Percentiles rank a stretch among this genome's conserved stretches.
Evolutionary conservation across 2,329 filamentous ascomycete genomes (phyloP).

Genomic region (Geosmithia morbida): DNA sequence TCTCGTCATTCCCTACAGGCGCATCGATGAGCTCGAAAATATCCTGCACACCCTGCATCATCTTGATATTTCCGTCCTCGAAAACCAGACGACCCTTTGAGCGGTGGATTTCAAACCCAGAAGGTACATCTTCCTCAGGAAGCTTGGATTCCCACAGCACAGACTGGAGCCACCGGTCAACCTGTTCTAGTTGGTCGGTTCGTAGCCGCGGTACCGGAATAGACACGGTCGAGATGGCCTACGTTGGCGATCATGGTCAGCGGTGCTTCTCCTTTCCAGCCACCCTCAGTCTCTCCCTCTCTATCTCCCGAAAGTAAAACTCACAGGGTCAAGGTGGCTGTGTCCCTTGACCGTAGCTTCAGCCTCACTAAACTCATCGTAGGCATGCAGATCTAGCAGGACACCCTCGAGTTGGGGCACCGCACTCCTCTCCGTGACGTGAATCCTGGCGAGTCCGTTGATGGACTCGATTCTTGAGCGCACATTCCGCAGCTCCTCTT

Average conservation of each 20-base stretch:
- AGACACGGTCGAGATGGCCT: slow-evolving; percentile 76
- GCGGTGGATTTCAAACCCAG: slow-evolving; percentile 66
- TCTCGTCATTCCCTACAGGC: slow-evolving; percentile 15
- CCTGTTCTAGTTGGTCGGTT: slow-evolving; percentile 37
- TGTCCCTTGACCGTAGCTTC: slow-evolving; percentile 66
- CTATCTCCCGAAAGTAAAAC: slow-evolving; percentile 10
- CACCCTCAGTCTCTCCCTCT: neutral
- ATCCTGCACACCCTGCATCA: slow-evolving; percentile 85
- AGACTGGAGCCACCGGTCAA: slow-evolving; percentile 73
- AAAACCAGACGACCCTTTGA: slow-evolving; percentile 68
- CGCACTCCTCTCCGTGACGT: slow-evolving; percentile 65
- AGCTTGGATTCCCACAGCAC: slow-evolving; percentile 70
- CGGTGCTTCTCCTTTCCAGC: neutral
- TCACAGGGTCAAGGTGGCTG: slow-evolving; percentile 77
- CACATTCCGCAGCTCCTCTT: slow-evolving; percentile 54
- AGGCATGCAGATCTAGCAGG: slow-evolving; percentile 81
- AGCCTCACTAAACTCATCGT: slow-evolving; percentile 64
- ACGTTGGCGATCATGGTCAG: slow-evolving; percentile 1
- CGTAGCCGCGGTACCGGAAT: slow-evolving; percentile 50
- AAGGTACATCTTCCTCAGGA: slow-evolving; percentile 24
- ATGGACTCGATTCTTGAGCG: slow-evolving; percentile 64
- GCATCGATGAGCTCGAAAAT: slow-evolving; percentile 81
- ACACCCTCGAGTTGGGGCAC: slow-evolving; percentile 76
- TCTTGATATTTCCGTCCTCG: slow-evolving; percentile 48
- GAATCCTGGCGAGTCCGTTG: slow-evolving; percentile 76